Conservation (phyloP, 176 grass and related monocot species). For the Avena eriantha region DNA sequence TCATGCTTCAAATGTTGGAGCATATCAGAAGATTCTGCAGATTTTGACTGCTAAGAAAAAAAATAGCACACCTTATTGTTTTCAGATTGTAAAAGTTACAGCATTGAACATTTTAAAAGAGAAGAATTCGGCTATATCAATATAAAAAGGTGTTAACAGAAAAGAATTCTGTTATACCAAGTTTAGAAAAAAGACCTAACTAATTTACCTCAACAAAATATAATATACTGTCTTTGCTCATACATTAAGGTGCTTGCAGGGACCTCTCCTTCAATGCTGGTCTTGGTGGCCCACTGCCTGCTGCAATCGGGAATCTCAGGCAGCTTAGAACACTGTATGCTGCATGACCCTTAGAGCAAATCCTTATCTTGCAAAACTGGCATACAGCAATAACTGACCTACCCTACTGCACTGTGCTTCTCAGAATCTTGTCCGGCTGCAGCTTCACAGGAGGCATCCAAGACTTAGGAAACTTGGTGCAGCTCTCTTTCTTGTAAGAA, state of each 20-base stretch:
- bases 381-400: slow-evolving; percentile 1
- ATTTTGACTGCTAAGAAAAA: neutral
- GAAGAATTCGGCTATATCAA: neutral
- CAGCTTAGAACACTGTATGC: slow-evolving; percentile 55
- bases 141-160: neutral
- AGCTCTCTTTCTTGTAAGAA: slow-evolving; percentile 64
- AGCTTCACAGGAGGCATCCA: slow-evolving; percentile 55
- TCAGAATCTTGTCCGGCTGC: slow-evolving; percentile 52
- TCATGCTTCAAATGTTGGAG: neutral
- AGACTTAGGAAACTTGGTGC: slow-evolving; percentile 50
- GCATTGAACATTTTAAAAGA: neutral
- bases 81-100: neutral
- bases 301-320: slow-evolving; percentile 42
- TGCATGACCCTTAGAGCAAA: slow-evolving; percentile 1
- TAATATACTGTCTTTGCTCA: slow-evolving; percentile 25
- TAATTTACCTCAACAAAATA: slow-evolving; percentile 35
- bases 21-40: slow-evolving; percentile 18
- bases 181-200: slow-evolving; percentile 4
- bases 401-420: slow-evolving; percentile 27
- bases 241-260: slow-evolving; percentile 42
- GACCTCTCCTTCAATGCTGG: slow-evolving; percentile 58
- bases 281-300: slow-evolving; percentile 50
- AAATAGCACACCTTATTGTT: neutral
- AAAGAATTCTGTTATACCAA: neutral
- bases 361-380: slow-evolving; percentile 5